These are phyloP conservation scores for Barnettozyma populi DNA, from an alignment of 805 yeast genomes.

Conservation along the genomic window DNA sequence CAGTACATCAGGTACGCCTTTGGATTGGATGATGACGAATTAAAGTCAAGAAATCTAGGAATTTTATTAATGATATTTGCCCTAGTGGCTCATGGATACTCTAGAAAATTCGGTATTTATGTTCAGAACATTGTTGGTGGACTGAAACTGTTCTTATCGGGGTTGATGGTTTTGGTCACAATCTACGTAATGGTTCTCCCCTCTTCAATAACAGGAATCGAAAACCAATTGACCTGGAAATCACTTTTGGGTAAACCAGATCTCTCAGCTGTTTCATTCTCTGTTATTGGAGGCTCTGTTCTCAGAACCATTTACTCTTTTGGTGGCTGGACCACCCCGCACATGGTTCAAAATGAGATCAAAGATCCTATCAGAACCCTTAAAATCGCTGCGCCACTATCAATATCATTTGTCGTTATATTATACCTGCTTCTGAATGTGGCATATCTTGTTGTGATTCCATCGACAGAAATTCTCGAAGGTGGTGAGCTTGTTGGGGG, in stretches of 20 bases:
- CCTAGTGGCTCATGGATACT: slow-evolving; percentile 47
- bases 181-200: slow-evolving; percentile 49
- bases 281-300: slow-evolving; percentile 47
- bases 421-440: slow-evolving; percentile 47
- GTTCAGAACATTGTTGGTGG: slow-evolving; percentile 59
- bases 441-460: slow-evolving; percentile 47
- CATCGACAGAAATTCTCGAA: slow-evolving; percentile 42
- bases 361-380: slow-evolving; percentile 50
- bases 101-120: slow-evolving; percentile 50
- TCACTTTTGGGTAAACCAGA: slow-evolving; percentile 28
- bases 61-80: slow-evolving; percentile 31
- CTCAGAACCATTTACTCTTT: slow-evolving; percentile 51
- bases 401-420: slow-evolving; percentile 39
- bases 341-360: slow-evolving; percentile 52
- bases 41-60: slow-evolving; percentile 36
- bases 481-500: slow-evolving; percentile 56
- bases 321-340: slow-evolving; percentile 57
- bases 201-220: slow-evolving; percentile 37
- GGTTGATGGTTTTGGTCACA: slow-evolving; percentile 49
- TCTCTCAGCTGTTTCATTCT: slow-evolving; percentile 27
- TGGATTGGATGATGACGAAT: slow-evolving; percentile 32
- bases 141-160: slow-evolving; percentile 48
- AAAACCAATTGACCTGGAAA: slow-evolving; percentile 35
- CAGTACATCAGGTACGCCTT: slow-evolving; percentile 45
- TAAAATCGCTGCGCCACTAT: slow-evolving; percentile 51